phyloP scores from a whole-genome alignment of 129 eudicot species.

The Ambrosia artemisiifolia region DNA sequence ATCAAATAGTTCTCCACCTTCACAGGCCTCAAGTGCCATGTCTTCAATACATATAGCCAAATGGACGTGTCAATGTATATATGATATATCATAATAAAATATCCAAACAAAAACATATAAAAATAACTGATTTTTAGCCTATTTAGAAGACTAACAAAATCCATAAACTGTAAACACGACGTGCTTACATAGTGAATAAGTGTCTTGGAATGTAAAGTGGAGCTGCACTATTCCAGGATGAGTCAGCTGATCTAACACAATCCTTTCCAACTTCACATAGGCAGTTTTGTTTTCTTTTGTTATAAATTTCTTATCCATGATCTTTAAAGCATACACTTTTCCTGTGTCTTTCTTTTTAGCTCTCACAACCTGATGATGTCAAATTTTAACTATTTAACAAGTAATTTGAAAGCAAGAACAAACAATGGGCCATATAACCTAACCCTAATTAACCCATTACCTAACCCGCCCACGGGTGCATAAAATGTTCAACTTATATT shows the following conservation, averaged over 20 bases:
- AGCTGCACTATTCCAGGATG: conserved; percentile 93
- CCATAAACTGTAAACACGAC: conserved; percentile 15
- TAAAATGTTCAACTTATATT: no score
- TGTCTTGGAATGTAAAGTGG: conserved; percentile 90
- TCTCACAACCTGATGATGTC: conserved; percentile 71
- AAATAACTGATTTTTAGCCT: background rate
- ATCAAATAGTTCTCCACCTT: conserved; percentile 98
- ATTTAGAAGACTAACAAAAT: background rate
- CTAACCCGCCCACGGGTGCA: background rate
- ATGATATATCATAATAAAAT: background rate
- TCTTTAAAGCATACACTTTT: conserved; percentile 85
- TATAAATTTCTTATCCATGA: conserved; percentile 97
- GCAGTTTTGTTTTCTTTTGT: conserved; percentile 97
- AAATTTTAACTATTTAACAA: background rate
- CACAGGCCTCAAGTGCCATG: conserved; percentile 99
- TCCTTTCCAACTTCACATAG: conserved; percentile 94
- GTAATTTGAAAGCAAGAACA: conserved; percentile 4
- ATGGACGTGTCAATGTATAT: conserved; percentile 28
- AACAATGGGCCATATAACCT: background rate
- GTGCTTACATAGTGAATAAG: conserved; percentile 82
- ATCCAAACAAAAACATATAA: conserved; percentile 2
- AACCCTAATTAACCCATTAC: background rate
- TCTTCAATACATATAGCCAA: conserved; percentile 39
- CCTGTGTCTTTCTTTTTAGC: conserved; percentile 95
- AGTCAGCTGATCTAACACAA: conserved; percentile 91